These are phyloP conservation scores for Penicillium arizonense DNA, from an alignment of 495 filamentous ascomycete genomes.

Conservation along the genomic window DNA sequence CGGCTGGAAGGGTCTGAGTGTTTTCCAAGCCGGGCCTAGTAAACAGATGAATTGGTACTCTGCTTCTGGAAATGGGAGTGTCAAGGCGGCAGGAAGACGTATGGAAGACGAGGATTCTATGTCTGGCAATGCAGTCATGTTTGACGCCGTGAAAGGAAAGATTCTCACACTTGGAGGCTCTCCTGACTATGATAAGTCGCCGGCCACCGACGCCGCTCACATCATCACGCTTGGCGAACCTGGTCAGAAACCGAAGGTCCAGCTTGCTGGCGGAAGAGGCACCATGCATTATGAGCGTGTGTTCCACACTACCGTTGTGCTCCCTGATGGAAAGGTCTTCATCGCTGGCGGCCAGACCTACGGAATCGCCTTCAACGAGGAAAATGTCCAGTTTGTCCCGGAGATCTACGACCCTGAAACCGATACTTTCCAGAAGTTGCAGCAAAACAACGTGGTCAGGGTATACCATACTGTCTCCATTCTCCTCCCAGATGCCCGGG, in stretches of 20 bases:
- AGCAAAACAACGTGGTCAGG: constrained; percentile 40
- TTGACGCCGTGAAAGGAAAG: constrained; percentile 52
- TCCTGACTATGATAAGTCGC: constrained; percentile 40
- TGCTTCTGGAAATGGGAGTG: constrained; percentile 38
- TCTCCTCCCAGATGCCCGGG: constrained; percentile 54
- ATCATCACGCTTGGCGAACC: constrained; percentile 46
- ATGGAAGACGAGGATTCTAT: constrained; percentile 49
- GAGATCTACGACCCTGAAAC: constrained; percentile 53
- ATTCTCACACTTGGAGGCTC: constrained; percentile 55
- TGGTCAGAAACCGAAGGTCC: constrained; percentile 15
- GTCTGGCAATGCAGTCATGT: constrained; percentile 55
- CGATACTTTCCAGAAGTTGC: constrained; percentile 25
- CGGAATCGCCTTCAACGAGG: constrained; percentile 51
- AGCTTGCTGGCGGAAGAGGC: constrained; percentile 15
- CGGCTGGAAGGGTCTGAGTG: constrained; percentile 50
- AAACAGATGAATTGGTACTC: constrained; percentile 46
- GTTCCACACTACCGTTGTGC: constrained; percentile 54
- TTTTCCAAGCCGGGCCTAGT: constrained; percentile 58
- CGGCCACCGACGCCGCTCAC: constrained; percentile 42
- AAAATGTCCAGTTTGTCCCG: constrained; percentile 36
- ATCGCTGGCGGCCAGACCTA: constrained; percentile 52
- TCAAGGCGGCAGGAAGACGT: constrained; percentile 29
- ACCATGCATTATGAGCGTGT: constrained; percentile 46
- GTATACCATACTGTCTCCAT: constrained; percentile 58
- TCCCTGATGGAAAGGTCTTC: constrained; percentile 58